Conservation (phyloP, 805 yeast genomes). For the Candida parachauliodes region DNA sequence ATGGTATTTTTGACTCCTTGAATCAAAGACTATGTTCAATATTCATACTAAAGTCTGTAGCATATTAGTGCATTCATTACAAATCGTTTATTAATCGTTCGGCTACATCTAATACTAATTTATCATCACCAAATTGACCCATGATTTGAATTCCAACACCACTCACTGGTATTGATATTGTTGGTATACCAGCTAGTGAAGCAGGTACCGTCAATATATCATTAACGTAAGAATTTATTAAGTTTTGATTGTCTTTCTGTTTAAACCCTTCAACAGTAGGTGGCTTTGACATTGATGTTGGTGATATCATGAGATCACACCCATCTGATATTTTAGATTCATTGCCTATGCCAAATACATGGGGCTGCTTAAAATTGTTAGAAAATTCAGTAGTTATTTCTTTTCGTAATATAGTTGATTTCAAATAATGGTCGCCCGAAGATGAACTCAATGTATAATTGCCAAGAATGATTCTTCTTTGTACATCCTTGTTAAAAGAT, state of each 20-base stretch:
- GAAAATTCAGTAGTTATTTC: conserved; percentile 65
- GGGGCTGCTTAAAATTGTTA: conserved; percentile 49
- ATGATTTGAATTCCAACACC: conserved; percentile 71
- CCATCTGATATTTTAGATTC: background rate
- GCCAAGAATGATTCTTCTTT: conserved; percentile 79
- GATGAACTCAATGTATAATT: conserved; percentile 80
- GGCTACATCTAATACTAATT: conserved; percentile 46
- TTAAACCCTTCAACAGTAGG: conserved; percentile 48
- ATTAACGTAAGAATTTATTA: conserved; percentile 65
- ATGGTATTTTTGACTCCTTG: no score
- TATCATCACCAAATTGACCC: conserved; percentile 86
- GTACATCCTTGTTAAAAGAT: conserved; percentile 81
- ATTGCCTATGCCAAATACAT: conserved; percentile 24
- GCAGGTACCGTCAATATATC: conserved; percentile 89
- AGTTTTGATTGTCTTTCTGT: conserved; percentile 31
- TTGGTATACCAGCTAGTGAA: conserved; percentile 87
- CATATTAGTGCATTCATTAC: no score
- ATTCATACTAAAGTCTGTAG: no score
- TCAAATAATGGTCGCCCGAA: conserved; percentile 68
- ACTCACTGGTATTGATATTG: conserved; percentile 67
- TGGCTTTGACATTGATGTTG: conserved; percentile 63
- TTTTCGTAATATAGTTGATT: conserved; percentile 68
- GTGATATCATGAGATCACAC: conserved; percentile 66
- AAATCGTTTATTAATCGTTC: background rate
- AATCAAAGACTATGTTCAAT: no score